Evolutionary conservation across 345 rosid genomes (phyloP), one percentile per base, ranked within the genome.

Genomic region (Bruguiera parviflora): DNA sequence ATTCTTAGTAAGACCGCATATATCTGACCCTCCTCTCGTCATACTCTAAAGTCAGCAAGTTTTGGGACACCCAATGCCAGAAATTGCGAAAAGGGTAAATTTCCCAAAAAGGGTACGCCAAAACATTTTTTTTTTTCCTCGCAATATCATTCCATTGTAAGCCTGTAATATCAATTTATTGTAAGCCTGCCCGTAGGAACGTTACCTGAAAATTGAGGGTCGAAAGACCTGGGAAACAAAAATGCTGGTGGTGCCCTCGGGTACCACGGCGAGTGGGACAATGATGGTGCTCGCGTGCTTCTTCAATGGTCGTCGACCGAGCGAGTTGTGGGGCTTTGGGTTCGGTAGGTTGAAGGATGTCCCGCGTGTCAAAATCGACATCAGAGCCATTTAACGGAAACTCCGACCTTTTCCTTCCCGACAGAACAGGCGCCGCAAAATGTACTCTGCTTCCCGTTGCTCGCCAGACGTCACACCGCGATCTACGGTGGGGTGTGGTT

Each of bases 351-450:
- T 77, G 66, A 88, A 63, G 46, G 71, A 73, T 59, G 62, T 32
- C 61, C 78, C 79, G 70, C 63, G 67, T 1, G 71, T 62, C 10
- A 80, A 68, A 68, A 82, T 66, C 24, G 88, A 74, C 67, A 71
- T 21, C 8, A 74, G 58, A 78, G 78, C 63, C 85, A 85, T 85
- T 63, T 43, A 13, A 43, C 18, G 5, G 16, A 43, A 43, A 13
- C 49, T 43, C 49, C 49, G 49, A 43, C 16, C 49, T 3, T 43
- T 15, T 43, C 49, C 5, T 43, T 43, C 49, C 49, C 1, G 49
- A 15, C 49, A 43, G 49, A 43, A 43, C 49, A 13, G 49, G 3
- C 49, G 19, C 49, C 49, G 49, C 49, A 43, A 13, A 13, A 43
- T 15, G 49, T 4, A 2, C 47, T 39, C 47, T 10, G 47, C 47